Evolutionary conservation across 805 yeast genomes (phyloP), one percentile per base, ranked within the genome.

Genomic region (Lipomyces yamanashiensis): DNA sequence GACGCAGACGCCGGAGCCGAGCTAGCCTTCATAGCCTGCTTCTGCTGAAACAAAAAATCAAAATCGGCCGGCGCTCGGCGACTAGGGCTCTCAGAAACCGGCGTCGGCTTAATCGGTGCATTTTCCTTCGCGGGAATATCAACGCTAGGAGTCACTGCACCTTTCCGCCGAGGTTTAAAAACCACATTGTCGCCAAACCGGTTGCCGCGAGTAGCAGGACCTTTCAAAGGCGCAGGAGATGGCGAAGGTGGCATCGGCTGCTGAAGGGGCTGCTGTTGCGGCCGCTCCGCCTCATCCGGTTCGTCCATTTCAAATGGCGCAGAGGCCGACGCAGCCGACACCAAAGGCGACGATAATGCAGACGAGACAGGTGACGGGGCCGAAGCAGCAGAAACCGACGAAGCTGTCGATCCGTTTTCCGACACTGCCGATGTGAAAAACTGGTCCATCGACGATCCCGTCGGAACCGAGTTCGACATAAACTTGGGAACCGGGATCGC

Each of bases 401-500:
- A 49, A 17, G 36, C 17, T 7, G 56, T 23, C 17, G 51, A n/a
- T 10, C 48, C 56, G 17, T 48, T 34, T 9, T 36, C 43, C 21
- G 55, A 49, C n/a, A 33, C 51, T n/a, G 15, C 52, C 6, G 37
- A 36, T 2, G 63, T n/a, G 39, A 54, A 50, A 37, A 34, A 58
- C 37, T 45, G 48, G 34, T 62, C 65, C 56, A 54, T 37, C 17
- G 52, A 47, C 19, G 58, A 44, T 28, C 55, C 53, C 33, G 52
- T 58, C 6, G 68, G 62, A 13, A 58, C 63, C n/a, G 66, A 62
- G 37, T 39, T 53, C 8, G 68, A 62, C 21, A 66, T 39, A 54
- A 70, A 70, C 47, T 58, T 60, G 7, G 73, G 73, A 33, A 67
- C 61, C n/a, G 73, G 73, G 15, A 71, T 54, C 28, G 70, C 58